These are phyloP conservation scores for Leccinum broughii DNA, from an alignment of 768 basidiomycete genomes.

Conservation along the genomic window DNA sequence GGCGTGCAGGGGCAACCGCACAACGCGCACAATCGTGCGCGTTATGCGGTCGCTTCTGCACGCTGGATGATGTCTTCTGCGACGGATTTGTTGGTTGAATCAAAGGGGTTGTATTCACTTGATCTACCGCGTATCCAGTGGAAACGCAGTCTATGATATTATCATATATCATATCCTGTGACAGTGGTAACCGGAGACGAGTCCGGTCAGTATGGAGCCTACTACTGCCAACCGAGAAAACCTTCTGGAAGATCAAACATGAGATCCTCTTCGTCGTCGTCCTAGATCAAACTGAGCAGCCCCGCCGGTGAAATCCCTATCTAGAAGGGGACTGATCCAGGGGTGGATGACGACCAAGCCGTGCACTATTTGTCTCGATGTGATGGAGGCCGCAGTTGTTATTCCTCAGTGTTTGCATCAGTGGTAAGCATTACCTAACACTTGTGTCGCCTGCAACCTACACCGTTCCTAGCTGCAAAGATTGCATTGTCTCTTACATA, in stretches of 20 bases:
- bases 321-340: no score
- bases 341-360: no score
- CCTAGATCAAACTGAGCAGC: no score
- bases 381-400: slow-evolving; percentile 68
- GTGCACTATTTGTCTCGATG: slow-evolving; percentile 65
- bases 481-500: slow-evolving; percentile 80
- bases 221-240: no score
- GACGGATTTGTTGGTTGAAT: background rate
- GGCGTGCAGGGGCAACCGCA: background rate
- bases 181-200: background rate
- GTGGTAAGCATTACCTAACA: slow-evolving; percentile 47
- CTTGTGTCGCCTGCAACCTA: background rate
- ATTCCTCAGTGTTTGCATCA: slow-evolving; percentile 77
- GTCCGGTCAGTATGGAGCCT: background rate
- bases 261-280: slow-evolving; percentile 11
- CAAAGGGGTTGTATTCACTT: background rate
- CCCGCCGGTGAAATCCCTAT: no score
- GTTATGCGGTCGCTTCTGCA: no score
- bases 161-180: background rate
- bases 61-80: background rate
- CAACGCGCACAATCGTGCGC: no score
- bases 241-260: no score
- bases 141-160: background rate
- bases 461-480: slow-evolving; percentile 67
- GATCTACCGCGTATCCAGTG: background rate